phyloP scores from a whole-genome alignment of 352 stramenopile genomes.

The Globisporangium iwayamae region DNA sequence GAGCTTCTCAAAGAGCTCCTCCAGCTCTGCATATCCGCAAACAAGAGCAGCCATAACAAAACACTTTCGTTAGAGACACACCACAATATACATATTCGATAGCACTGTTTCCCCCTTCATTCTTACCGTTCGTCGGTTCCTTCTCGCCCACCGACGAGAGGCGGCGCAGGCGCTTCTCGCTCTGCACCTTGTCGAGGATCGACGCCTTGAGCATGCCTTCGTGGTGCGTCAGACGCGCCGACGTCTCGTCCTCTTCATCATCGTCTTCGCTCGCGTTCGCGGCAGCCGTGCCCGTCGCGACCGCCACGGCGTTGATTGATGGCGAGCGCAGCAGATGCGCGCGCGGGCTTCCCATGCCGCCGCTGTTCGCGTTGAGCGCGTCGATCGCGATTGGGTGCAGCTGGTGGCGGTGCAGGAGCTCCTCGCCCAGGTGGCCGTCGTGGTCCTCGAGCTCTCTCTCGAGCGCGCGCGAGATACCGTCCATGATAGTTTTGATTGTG shows the following conservation, averaged over 20 bases:
- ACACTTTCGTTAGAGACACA: background rate
- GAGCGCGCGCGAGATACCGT: constrained; percentile 5
- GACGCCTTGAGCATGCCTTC: constrained; percentile 69
- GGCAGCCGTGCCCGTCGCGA: constrained; percentile 6
- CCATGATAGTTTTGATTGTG: background rate
- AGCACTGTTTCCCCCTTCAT: background rate
- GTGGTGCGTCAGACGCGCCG: constrained; percentile 37
- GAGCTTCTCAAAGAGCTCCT: constrained; percentile 74
- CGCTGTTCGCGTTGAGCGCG: background rate
- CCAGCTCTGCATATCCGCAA: constrained; percentile 16
- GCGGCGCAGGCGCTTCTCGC: constrained; percentile 60
- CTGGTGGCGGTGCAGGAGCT: constrained; percentile 17
- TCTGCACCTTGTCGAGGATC: constrained; percentile 73
- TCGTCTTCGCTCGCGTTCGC: constrained; percentile 22
- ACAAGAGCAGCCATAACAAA: background rate
- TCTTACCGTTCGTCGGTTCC: constrained; percentile 17
- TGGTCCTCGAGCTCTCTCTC: constrained; percentile 11
- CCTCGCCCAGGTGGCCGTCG: background rate
- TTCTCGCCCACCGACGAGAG: constrained; percentile 40
- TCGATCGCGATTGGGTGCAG: constrained; percentile 9
- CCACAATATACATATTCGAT: background rate
- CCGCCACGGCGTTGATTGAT: constrained; percentile 13
- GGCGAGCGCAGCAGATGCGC: constrained; percentile 14
- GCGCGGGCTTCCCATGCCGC: constrained; percentile 3
- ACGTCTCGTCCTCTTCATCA: constrained; percentile 32